Conservation (phyloP, 306 rosid species). For the Glycine latifolia region DNA sequence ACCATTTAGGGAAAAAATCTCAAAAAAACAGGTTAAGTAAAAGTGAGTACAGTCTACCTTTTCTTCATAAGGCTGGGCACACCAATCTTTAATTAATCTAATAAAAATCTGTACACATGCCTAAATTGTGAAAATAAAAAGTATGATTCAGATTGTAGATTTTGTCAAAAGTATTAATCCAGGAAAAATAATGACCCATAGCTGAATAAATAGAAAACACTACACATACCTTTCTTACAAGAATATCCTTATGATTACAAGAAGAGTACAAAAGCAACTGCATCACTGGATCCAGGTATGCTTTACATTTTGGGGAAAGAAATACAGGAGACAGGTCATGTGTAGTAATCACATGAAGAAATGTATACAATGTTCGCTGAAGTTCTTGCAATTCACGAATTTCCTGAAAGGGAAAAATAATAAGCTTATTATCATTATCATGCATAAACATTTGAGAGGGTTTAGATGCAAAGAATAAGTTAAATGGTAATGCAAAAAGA, state of each 20-base stretch:
- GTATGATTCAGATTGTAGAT: slow-evolving; percentile 20
- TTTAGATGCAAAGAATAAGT: slow-evolving; percentile 14
- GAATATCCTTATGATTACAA: slow-evolving; percentile 88
- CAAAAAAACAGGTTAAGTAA: slow-evolving; percentile 34
- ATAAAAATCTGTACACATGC: slow-evolving; percentile 92
- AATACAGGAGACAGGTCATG: slow-evolving; percentile 84
- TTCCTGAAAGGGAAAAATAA: slow-evolving; percentile 58
- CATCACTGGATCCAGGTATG: slow-evolving; percentile 79
- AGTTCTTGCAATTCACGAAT: slow-evolving; percentile 96
- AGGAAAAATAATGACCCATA: slow-evolving; percentile 27
- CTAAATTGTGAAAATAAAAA: slow-evolving; percentile 55
- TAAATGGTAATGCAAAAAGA: slow-evolving; percentile 24
- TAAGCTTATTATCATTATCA: slow-evolving; percentile 36
- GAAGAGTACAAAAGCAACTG: slow-evolving; percentile 82
- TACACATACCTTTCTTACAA: slow-evolving; percentile 80
- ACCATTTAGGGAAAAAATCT: slow-evolving; percentile 31
- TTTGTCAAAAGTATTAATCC: slow-evolving; percentile 27
- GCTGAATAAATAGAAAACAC: slow-evolving; percentile 40
- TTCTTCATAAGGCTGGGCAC: slow-evolving; percentile 77
- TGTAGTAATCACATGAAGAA: slow-evolving; percentile 87
- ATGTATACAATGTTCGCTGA: slow-evolving; percentile 80
- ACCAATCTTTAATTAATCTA: slow-evolving; percentile 92
- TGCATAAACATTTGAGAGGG: background rate
- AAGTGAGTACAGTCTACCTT: slow-evolving; percentile 57
- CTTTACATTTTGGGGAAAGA: slow-evolving; percentile 82